Evolutionary conservation across 345 rosid species (phyloP).

Genomic region (Citrus cavaleriei): DNA sequence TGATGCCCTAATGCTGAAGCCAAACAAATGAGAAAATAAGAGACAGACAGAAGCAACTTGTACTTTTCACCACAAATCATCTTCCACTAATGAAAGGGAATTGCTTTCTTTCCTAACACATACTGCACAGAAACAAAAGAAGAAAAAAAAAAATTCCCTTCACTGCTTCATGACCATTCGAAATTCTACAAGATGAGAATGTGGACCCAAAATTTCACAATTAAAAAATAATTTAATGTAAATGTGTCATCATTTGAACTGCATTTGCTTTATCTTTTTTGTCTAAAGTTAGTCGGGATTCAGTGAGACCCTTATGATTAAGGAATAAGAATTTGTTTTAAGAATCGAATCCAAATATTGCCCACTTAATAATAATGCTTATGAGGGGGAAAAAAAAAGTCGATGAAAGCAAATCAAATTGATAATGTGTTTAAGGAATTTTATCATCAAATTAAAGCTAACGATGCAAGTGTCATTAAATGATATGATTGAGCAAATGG

Average conservation of each 20-base stretch:
- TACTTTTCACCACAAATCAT: conserved; percentile 21
- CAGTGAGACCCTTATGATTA: conserved; percentile 17
- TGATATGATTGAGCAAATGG: background rate
- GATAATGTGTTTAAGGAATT: background rate
- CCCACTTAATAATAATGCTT: background rate
- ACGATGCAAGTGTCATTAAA: background rate
- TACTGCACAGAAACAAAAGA: background rate
- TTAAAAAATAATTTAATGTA: background rate
- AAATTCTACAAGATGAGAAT: conserved; percentile 3
- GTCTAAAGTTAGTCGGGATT: conserved; percentile 24
- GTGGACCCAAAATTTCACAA: conserved; percentile 6
- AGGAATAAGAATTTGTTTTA: conserved; percentile 15
- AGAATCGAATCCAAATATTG: background rate
- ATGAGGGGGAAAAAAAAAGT: background rate
- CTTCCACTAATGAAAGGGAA: conserved; percentile 24
- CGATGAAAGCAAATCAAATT: conserved; percentile 10
- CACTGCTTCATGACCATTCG: conserved; percentile 16
- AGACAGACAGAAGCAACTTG: background rate
- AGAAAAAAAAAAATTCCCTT: background rate
- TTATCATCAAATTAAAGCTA: background rate
- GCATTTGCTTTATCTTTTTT: conserved; percentile 10
- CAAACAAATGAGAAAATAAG: background rate
- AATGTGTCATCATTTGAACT: conserved; percentile 17
- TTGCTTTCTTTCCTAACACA: background rate
- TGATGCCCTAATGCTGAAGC: conserved; percentile 1